These are phyloP conservation scores for Urtica urens DNA, from an alignment of 306 rosid genomes.

Conservation along the genomic window DNA sequence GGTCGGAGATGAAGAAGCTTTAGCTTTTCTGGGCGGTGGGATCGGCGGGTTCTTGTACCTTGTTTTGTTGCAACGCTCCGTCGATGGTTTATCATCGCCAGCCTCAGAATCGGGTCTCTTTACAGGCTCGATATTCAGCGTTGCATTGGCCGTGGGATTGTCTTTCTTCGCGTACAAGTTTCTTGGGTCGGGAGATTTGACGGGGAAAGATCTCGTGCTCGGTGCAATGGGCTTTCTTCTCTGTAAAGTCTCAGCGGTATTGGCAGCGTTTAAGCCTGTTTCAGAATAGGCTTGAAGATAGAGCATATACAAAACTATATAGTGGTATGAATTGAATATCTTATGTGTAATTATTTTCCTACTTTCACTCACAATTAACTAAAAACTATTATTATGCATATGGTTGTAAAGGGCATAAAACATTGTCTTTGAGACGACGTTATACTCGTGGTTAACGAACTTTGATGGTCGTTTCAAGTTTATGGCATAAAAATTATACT, in stretches of 20 bases:
- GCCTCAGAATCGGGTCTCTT: constrained; percentile 29
- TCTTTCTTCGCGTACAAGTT: constrained; percentile 33
- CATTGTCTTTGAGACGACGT: too few species aligned
- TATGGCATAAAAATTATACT: too few species aligned
- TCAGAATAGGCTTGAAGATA: constrained; percentile 24
- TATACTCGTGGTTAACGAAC: too few species aligned
- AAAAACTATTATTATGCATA: too few species aligned
- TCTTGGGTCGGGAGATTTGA: constrained; percentile 43
- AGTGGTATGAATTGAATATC: constrained; percentile 30
- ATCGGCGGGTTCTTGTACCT: constrained; percentile 73
- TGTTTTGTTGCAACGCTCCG: constrained; percentile 71
- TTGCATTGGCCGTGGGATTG: constrained; percentile 46
- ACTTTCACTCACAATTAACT: too few species aligned
- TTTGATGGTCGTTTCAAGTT: too few species aligned
- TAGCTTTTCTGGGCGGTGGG: constrained; percentile 73
- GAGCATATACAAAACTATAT: too few species aligned
- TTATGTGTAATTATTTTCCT: constrained; percentile 3
- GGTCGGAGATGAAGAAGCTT: constrained; percentile 40
- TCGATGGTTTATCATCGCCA: constrained; percentile 63
- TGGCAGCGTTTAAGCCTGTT: constrained; percentile 76
- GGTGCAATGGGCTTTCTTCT: constrained; percentile 84
- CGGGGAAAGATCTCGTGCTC: constrained; percentile 51
- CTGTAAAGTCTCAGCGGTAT: constrained; percentile 61
- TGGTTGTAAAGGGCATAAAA: too few species aligned
- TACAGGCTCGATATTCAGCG: constrained; percentile 40